Base-by-base conservation (phyloP, 148 eudicot species). In the Suaeda aralocaspica region DNA sequence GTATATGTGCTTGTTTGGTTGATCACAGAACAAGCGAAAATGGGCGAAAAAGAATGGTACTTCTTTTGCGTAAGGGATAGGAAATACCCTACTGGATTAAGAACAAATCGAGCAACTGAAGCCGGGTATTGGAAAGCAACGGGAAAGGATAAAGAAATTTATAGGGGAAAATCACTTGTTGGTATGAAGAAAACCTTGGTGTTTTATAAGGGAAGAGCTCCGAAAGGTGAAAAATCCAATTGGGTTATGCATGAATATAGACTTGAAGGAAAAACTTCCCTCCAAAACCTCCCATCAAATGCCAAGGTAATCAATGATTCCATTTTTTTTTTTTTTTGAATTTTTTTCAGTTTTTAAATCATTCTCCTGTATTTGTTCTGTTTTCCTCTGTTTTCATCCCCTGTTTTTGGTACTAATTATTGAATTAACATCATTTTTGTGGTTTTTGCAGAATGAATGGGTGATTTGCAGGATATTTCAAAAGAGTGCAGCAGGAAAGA, bases 51-150 rank as follows among this genome's bases (percentile, higher is more conserved):
- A 48, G 88, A 84, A 67, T 87, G 91, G 88, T 87, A 84, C 33
- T 87, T 87, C 67, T 87, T 82, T 70, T 78, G 85, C 62, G 67
- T 79, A 61, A 82, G 87, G 64, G 91, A 87, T 57, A 81, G 80
- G 49, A 87, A 86, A 59, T 86, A 86, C 64, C 90, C 90, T 25
- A 84, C 86, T 29, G 88, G 90, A 48, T 39, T 80, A 56, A 77
- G 88, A 61, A 82, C 91, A 61, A 87, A 87, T 74, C 69, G 91
- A 34, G 88, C 91, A 36, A 84, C 91, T 22, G 84, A 81, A 12
- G 77, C 82, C 12, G 91, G 91, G 9, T 87, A 87, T 65, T 87
- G 91, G 91, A 87, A 87, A 71, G 91, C 91, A 6, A 87, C 88
- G 0, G 91, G 91, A 9, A 84, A 84, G 79, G 91, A 87, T 31